Base-by-base conservation (phyloP, 2,329 filamentous ascomycete genomes). In the Microdochium trichocladiopsis region DNA sequence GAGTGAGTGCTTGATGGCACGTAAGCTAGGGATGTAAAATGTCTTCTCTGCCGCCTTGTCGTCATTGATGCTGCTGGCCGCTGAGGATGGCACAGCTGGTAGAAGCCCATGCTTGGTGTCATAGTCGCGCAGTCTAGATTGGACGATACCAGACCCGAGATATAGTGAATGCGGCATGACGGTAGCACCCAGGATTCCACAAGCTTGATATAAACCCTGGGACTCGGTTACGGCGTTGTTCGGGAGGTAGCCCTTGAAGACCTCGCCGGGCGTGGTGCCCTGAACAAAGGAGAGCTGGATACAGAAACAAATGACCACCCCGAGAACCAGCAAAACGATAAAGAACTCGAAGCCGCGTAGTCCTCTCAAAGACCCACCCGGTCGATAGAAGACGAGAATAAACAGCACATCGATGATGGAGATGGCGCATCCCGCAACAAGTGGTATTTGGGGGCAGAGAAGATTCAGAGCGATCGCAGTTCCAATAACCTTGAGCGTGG, bases 131-230 rank as follows among this genome's bases (percentile, higher is more conserved):
- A 89, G 77, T 2, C 86, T 80, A 6, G 82, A 73, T 63, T 88
- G 84, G 1, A 87, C 83, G 41, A 88, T 83, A 6, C 84, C 85
- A 4, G 82, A 86, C 22, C 86, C 86, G 3, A 89, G 74, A 58
- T 84, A 88, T 3, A 88, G 69, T 50, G 79, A 83, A 60, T 87
- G 84, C 4, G 84, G 84, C 84, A 87, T 87, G 23, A 87, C 85
- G 0, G 87, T 91, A 3, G 87, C 87, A 2, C 87, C 87, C 0
- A 91, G 73, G 53, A 91, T 91, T 50, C 87, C 87, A 56, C 87
- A 91, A 1, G 86, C 80, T 66, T 88, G 84, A 63, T 87, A 88
- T 0, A 85, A 61, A 48, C 41, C 84, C 61, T 82, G 61, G 2
- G 77, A 75, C 62, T 86, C 69, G 1, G 86, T 69, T 1, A 88